Percentiles rank a stretch among this genome's conserved stretches.
Conservation (phyloP, 179 eudicot genomes). For the Carnegiea gigantea region DNA sequence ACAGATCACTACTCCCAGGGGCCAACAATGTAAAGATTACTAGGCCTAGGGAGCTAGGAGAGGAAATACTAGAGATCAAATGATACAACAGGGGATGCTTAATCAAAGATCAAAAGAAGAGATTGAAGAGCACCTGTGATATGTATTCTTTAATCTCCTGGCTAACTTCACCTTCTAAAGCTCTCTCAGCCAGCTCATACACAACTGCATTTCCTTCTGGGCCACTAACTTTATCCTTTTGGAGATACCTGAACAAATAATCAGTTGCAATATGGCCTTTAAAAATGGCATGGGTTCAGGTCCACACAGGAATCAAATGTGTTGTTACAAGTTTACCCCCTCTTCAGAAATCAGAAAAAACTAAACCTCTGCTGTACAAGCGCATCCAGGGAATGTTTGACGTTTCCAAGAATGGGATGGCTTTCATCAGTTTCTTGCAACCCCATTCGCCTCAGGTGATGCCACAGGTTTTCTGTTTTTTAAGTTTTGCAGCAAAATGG, state of each 20-base stretch:
- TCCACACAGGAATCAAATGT: background rate
- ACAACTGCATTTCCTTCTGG: conserved; percentile 80
- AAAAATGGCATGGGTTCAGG: background rate
- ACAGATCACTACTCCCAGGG: background rate
- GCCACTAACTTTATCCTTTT: conserved; percentile 80
- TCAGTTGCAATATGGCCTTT: background rate
- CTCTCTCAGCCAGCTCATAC: conserved; percentile 96
- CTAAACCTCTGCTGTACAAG: conserved; percentile 87
- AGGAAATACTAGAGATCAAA: background rate
- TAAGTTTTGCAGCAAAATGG: background rate
- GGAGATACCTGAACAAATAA: conserved; percentile 58
- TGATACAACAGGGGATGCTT: background rate
- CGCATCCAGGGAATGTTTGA: conserved; percentile 64
- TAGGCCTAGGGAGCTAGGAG: background rate
- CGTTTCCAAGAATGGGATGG: conserved; percentile 69
- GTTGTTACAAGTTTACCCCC: no score
- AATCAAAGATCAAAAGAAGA: background rate
- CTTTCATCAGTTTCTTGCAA: conserved; percentile 69
- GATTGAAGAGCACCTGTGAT: conserved; percentile 46
- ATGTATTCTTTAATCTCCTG: conserved; percentile 64
- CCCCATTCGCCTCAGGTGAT: conserved; percentile 82
- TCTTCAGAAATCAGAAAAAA: conserved; percentile 2
- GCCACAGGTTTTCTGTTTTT: conserved; percentile 77
- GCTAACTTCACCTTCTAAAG: conserved; percentile 60
- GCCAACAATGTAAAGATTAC: background rate